Evolutionary conservation across 2,329 filamentous ascomycete genomes (phyloP).

Genomic region (Fusarium mundagurra): DNA sequence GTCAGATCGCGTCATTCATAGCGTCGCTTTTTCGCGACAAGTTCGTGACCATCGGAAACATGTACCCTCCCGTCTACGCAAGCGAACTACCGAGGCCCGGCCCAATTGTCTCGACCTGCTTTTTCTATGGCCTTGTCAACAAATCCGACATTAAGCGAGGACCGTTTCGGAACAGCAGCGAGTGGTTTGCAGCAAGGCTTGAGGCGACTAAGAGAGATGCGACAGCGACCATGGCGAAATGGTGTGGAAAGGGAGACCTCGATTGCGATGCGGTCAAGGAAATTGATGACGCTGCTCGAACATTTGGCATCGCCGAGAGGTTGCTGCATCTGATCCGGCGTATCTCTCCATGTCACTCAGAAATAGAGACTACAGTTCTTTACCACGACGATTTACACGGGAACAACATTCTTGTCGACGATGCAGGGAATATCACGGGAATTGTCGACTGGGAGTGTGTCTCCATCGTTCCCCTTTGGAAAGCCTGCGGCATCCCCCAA

Average conservation of each 20-base stretch:
- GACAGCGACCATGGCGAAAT: neutral
- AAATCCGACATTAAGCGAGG: slow-evolving; percentile 48
- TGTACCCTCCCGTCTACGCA: slow-evolving; percentile 5
- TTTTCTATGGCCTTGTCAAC: slow-evolving; percentile 48
- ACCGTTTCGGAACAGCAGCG: slow-evolving; percentile 48
- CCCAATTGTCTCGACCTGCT: slow-evolving; percentile 47
- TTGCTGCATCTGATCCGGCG: slow-evolving; percentile 44
- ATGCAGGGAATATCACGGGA: slow-evolving; percentile 47
- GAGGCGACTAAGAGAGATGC: slow-evolving; percentile 1
- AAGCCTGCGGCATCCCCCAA: slow-evolving; percentile 45
- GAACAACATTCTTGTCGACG: slow-evolving; percentile 53
- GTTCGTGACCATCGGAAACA: slow-evolving; percentile 35
- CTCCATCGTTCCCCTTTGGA: slow-evolving; percentile 53
- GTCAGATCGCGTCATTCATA: slow-evolving; percentile 8
- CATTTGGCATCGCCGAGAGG: slow-evolving; percentile 37
- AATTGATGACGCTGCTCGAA: slow-evolving; percentile 45
- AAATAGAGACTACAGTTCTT: slow-evolving; percentile 46
- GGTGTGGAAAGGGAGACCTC: neutral
- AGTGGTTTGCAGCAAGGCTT: slow-evolving; percentile 49
- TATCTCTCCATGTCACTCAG: slow-evolving; percentile 42
- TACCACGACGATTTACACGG: slow-evolving; percentile 49
- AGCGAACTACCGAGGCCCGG: slow-evolving; percentile 12
- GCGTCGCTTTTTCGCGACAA: slow-evolving; percentile 38
- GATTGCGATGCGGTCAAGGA: slow-evolving; percentile 41
- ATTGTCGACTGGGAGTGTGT: slow-evolving; percentile 57